A percentile compares a stretch with the other conserved stretches of the same genome.
Evolutionary conservation across 306 rosid genomes (phyloP).

Genomic region (Cucurbita pepo): DNA sequence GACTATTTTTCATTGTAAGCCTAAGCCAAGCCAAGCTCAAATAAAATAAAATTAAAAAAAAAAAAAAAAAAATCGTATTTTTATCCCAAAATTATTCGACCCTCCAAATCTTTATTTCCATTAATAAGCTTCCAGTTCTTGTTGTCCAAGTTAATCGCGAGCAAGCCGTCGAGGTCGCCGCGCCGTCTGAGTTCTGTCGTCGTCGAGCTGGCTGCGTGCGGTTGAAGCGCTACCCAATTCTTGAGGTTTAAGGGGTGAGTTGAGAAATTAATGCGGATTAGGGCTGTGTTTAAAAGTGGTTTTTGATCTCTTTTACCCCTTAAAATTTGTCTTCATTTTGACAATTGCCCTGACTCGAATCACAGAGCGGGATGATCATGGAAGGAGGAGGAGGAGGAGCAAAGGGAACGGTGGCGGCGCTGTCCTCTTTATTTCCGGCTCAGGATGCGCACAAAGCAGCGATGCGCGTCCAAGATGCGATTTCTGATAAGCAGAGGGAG

Average conservation of each 20-base stretch:
- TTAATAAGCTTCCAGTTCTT: not conserved
- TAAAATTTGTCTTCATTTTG: not conserved
- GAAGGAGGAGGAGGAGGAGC: not conserved
- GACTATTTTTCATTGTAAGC: too few species aligned
- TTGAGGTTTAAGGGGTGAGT: not conserved
- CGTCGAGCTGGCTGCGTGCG: not conserved
- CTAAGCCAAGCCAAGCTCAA: too few species aligned
- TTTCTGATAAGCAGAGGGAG: constrained; percentile 26
- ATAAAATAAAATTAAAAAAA: too few species aligned
- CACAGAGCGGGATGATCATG: constrained; percentile 4
- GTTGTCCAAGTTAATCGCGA: not conserved
- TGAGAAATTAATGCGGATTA: not conserved
- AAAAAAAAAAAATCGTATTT: too few species aligned
- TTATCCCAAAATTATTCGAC: too few species aligned
- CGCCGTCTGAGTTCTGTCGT: not conserved
- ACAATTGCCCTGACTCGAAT: not conserved
- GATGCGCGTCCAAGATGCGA: constrained; percentile 33
- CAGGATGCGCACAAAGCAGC: constrained; percentile 59
- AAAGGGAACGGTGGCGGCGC: constrained; percentile 49
- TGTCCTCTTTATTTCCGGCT: constrained; percentile 36
- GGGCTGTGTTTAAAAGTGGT: not conserved
- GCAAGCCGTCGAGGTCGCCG: not conserved
- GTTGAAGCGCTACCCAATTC: not conserved
- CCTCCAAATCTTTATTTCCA: too few species aligned
- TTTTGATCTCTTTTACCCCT: too few species aligned